A percentile compares a stretch with the other conserved stretches of the same genome.
Evolutionary conservation across 179 eudicot genomes (phyloP).

Genomic region (Spergularia azorica): DNA sequence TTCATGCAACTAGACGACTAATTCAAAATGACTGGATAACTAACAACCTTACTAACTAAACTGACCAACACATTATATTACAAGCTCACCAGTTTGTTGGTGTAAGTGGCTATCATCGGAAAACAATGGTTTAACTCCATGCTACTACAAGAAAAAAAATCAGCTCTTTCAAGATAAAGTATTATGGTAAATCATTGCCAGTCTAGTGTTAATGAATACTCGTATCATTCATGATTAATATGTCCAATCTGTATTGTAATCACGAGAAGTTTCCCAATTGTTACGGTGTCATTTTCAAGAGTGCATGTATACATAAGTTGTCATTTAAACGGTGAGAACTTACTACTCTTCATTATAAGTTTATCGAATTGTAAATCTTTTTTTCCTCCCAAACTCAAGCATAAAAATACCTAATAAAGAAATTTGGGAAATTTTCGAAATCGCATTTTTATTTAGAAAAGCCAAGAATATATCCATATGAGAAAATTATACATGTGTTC

Average conservation of each 20-base stretch:
- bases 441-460: background rate
- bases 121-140: background rate
- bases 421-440: background rate
- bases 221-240: background rate
- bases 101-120: background rate
- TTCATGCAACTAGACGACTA: no score
- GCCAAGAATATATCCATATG: background rate
- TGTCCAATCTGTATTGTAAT: conserved; percentile 13
- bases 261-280: background rate
- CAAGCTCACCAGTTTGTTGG: background rate
- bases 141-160: background rate
- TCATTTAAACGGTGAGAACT: conserved; percentile 7
- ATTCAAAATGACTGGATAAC: no score
- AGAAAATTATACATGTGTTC: background rate
- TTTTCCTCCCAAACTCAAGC: conserved; percentile 1
- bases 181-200: background rate
- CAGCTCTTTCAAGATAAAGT: background rate
- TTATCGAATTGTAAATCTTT: background rate
- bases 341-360: background rate
- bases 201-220: background rate
- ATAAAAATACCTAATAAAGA: background rate
- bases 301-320: background rate
- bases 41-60: no score
- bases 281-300: conserved; percentile 16
- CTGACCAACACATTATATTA: no score